phyloP scores from a whole-genome alignment of 2,329 filamentous ascomycete species.

The Chalaropsis thielavioides region DNA sequence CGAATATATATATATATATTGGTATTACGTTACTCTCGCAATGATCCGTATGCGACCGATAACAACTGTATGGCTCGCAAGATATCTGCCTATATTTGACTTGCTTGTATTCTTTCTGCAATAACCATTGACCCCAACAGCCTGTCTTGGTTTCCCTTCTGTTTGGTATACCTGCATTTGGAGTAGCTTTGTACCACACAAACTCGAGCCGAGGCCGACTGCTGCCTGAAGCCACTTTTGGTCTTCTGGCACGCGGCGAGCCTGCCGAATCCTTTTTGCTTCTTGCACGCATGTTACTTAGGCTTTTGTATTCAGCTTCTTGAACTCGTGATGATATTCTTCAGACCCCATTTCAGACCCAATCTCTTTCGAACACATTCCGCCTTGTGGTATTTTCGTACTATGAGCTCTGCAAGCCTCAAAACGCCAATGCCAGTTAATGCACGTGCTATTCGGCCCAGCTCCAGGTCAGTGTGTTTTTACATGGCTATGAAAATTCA shows the following conservation, averaged over 20 bases:
- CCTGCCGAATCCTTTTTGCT: background rate
- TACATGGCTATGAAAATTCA: background rate
- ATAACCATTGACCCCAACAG: background rate
- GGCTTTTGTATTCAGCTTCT: background rate
- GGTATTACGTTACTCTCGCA: background rate
- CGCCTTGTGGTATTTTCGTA: background rate
- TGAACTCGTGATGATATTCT: background rate
- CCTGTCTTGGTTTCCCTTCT: background rate
- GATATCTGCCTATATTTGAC: background rate
- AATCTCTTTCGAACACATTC: background rate
- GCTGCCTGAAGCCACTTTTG: background rate
- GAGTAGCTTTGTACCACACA: background rate
- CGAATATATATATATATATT: background rate
- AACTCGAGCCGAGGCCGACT: background rate
- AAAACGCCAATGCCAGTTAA: background rate
- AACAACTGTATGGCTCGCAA: background rate
- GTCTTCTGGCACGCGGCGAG: background rate
- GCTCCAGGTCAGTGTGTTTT: constrained; percentile 5
- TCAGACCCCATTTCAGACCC: no score
- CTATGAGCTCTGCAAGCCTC: background rate
- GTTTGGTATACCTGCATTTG: background rate
- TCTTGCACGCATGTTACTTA: background rate
- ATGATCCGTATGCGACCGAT: background rate
- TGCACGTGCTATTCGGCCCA: background rate
- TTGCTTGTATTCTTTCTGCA: background rate